Evolutionary conservation across 2,329 filamentous ascomycete species (phyloP), one percentile per base, ranked within the genome.

Genomic region (Alternaria metachromatica): DNA sequence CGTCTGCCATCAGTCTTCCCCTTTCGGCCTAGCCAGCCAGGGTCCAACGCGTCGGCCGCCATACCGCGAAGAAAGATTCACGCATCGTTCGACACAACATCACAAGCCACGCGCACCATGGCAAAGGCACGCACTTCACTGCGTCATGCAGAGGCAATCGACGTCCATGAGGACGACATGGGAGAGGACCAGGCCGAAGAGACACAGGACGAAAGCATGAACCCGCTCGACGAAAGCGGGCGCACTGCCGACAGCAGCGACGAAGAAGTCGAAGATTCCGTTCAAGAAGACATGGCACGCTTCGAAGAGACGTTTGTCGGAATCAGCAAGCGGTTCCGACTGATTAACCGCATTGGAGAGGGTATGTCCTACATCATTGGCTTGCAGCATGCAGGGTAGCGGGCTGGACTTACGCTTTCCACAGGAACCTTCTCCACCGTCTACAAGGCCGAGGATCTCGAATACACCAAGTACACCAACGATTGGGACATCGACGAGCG

Each of bases 281-380:
- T 97, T 13, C 87, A 89, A 65, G 89, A 94, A 57, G 96, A 99
- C 79, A 99, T 99, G 88, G 88, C 89, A 56, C 92, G 90, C 70
- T 88, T 99, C 61, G 90, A 95, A 72, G 85, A 89, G 58, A 91
- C 89, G 33, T 97, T 98, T 78, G 90, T 90, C 41, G 92, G 92
- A 55, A 96, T 98, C 78, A 91, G 88, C 69, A 87, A 92, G 73
- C 89, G 90, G 62, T 99, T 95, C 81, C 90, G 94, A 57, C 83
- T 99, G 58, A 96, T 99, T 78, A 97, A 97, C 82, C 91, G 95
- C 66, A 99, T 99, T 76, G 96, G 96, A 76, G 96, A 99, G 87
- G 96, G 94, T 94, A 82, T 63, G 71, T 71, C 30, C 56, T 25
- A 61, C 3, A 50, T 60, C 43, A 71, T 73, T 75, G 71, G 72